phyloP scores from a whole-genome alignment of 2,329 filamentous ascomycete genomes.

The Penicillium sumatraense region DNA sequence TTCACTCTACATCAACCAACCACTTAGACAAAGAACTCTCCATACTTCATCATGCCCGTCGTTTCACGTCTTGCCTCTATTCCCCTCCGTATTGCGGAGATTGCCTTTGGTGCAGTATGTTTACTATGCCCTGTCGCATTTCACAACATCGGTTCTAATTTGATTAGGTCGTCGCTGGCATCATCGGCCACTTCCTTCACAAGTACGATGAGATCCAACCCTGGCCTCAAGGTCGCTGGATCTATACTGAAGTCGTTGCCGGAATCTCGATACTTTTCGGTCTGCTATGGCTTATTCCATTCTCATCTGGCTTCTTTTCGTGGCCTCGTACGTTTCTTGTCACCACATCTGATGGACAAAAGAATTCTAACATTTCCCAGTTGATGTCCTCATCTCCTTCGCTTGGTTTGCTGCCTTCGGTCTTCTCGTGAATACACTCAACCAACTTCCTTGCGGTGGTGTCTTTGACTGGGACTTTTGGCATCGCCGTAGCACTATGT shows the following conservation, averaged over 20 bases:
- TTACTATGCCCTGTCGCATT: not conserved
- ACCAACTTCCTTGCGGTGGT: conserved; percentile 57
- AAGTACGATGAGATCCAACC: conserved; percentile 49
- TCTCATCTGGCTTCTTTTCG: conserved; percentile 68
- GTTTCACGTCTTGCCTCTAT: conserved; percentile 61
- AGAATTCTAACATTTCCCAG: conserved; percentile 27
- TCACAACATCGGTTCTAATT: conserved; percentile 20
- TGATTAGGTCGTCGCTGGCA: conserved; percentile 63
- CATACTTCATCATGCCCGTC: conserved; percentile 51
- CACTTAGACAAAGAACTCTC: not conserved
- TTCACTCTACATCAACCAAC: not conserved
- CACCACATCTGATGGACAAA: not conserved
- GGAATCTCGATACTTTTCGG: conserved; percentile 70
- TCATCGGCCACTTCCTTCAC: conserved; percentile 70
- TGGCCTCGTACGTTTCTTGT: conserved; percentile 58
- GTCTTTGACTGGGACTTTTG: conserved; percentile 65
- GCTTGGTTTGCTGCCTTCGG: conserved; percentile 74
- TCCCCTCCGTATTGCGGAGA: conserved; percentile 64
- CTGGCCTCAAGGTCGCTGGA: conserved; percentile 67
- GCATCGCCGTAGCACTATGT: conserved; percentile 40
- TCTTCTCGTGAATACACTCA: conserved; percentile 63
- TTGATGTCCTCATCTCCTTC: conserved; percentile 70
- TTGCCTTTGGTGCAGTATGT: conserved; percentile 71
- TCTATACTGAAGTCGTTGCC: conserved; percentile 75
- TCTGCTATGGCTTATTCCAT: conserved; percentile 74